These are phyloP conservation scores for Golubevia sp. DNA, from an alignment of 1,284 basidiomycete genomes.

Conservation along the genomic window DNA sequence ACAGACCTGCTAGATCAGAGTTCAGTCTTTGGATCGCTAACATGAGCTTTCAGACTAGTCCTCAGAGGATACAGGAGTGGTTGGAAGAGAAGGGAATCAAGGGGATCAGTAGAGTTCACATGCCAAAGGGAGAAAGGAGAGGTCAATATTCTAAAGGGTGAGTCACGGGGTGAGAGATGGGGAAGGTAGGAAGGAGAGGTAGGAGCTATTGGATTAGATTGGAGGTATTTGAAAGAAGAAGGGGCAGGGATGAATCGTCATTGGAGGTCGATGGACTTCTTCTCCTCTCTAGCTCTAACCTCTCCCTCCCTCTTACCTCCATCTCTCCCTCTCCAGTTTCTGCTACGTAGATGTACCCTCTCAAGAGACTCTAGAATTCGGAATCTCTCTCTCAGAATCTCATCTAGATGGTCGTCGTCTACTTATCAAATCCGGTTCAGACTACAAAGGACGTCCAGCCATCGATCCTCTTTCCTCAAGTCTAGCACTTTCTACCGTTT, in stretches of 20 bases:
- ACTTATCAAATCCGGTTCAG: constrained; percentile 49
- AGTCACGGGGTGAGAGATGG: too few species aligned
- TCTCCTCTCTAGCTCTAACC: constrained; percentile 81
- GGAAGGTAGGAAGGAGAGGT: too few species aligned
- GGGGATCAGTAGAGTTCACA: constrained; percentile 50
- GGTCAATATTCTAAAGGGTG: too few species aligned
- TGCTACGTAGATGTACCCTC: constrained; percentile 51
- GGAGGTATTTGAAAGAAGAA: too few species aligned
- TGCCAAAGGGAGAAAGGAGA: constrained; percentile 38
- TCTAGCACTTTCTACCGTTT: neutral
- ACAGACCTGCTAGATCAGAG: constrained; percentile 4
- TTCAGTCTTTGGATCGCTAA: constrained; percentile 56
- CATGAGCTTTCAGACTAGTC: constrained; percentile 42
- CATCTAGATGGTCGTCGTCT: constrained; percentile 46
- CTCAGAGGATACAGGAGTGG: constrained; percentile 37
- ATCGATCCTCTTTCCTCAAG: constrained; percentile 28
- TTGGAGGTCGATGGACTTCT: constrained; percentile 84
- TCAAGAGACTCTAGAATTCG: constrained; percentile 25
- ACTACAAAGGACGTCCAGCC: constrained; percentile 47
- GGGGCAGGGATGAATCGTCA: constrained; percentile 77
- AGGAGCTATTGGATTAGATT: too few species aligned
- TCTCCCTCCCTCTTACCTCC: constrained; percentile 4
- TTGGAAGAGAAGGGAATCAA: constrained; percentile 36
- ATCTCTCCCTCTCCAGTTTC: constrained; percentile 20
- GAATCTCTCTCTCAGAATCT: constrained; percentile 39